These are phyloP conservation scores for Solanum microdontum DNA, from an alignment of 257 asterid species.

Conservation along the genomic window DNA sequence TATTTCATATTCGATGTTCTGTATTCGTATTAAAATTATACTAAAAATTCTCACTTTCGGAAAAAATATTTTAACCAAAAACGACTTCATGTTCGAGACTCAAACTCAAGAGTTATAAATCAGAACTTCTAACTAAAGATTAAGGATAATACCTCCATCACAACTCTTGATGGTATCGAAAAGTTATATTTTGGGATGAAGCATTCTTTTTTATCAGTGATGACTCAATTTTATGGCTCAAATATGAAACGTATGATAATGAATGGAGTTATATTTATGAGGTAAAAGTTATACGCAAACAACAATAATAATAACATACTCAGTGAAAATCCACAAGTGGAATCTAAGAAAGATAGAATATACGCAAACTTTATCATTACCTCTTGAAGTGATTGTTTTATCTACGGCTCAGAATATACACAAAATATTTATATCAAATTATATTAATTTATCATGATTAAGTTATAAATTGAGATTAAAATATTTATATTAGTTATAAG, in stretches of 20 bases:
- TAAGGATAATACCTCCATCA: rapidly evolving
- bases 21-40: background rate
- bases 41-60: background rate
- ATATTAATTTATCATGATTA: too few species aligned
- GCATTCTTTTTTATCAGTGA: background rate
- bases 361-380: too few species aligned
- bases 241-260: background rate
- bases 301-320: too few species aligned
- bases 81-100: background rate
- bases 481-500: background rate
- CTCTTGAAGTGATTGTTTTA: background rate
- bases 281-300: too few species aligned
- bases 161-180: rapidly evolving
- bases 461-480: too few species aligned
- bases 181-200: background rate
- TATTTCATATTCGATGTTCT: rapidly evolving
- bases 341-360: too few species aligned
- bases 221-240: background rate
- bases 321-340: rapidly evolving
- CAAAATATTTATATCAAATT: too few species aligned
- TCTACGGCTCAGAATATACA: background rate
- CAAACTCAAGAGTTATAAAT: background rate
- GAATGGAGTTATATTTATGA: background rate
- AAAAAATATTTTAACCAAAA: too few species aligned
- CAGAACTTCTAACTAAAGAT: background rate